A percentile compares a stretch with the other conserved stretches of the same genome.
These are phyloP conservation scores for Stephania yunnanensis DNA, from an alignment of 164 flowering plant species.

Conservation along the genomic window DNA sequence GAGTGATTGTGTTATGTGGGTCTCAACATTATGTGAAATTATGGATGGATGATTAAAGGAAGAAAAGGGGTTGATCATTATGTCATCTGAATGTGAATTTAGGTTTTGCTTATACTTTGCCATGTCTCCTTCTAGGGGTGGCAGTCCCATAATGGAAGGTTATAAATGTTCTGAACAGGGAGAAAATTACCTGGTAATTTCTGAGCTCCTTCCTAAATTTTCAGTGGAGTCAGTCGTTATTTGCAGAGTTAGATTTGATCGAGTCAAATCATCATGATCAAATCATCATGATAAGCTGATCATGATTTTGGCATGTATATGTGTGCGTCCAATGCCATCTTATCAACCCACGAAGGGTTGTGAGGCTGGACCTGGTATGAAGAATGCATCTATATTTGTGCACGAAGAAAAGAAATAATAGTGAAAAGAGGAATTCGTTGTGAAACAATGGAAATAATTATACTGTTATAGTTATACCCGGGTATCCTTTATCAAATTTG, in stretches of 20 bases:
- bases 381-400: no score
- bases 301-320: background rate
- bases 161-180: slow-evolving; percentile 36
- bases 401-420: background rate
- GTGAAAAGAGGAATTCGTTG: background rate
- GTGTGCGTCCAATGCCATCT: background rate
- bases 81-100: background rate
- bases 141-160: slow-evolving; percentile 46
- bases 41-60: background rate
- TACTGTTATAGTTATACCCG: background rate
- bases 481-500: background rate
- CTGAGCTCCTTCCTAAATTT: background rate
- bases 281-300: background rate
- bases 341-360: no score
- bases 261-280: background rate
- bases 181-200: slow-evolving; percentile 40
- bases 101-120: slow-evolving; percentile 5
- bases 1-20: no score
- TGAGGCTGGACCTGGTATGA: no score
- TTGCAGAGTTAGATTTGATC: background rate
- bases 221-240: background rate
- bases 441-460: background rate
- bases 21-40: background rate
- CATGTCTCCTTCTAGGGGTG: slow-evolving; percentile 28
- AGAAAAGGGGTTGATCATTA: background rate